Evolutionary conservation across 2,329 filamentous ascomycete genomes (phyloP).

Genomic region (Knufia fluminis): DNA sequence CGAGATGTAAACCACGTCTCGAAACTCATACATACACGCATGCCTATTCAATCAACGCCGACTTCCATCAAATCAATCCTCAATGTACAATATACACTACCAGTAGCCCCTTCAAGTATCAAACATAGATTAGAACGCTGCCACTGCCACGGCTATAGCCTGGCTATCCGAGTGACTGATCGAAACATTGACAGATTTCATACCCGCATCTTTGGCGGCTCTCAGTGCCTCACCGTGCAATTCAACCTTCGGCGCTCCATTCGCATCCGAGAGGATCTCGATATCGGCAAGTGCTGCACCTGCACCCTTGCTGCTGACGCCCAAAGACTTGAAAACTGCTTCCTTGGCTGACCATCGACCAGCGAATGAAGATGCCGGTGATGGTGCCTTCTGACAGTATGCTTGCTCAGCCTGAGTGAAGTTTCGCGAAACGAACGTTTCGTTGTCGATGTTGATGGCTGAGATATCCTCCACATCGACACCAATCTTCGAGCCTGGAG

Average conservation of each 20-base stretch:
- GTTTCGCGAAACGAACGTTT: slow-evolving; percentile 89
- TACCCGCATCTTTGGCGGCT: slow-evolving; percentile 75
- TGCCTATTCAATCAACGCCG: too few relatives aligned
- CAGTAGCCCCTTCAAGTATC: neutral
- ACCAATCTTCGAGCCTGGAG: slow-evolving; percentile 67
- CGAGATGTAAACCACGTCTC: too few relatives aligned
- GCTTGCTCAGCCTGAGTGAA: slow-evolving; percentile 76
- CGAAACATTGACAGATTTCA: slow-evolving; percentile 82
- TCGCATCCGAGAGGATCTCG: slow-evolving; percentile 74
- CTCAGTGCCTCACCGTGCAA: slow-evolving; percentile 75
- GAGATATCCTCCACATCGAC: slow-evolving; percentile 88
- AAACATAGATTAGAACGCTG: slow-evolving; percentile 52
- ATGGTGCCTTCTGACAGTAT: slow-evolving; percentile 74
- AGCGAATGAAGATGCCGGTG: slow-evolving; percentile 81
- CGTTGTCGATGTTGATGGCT: slow-evolving; percentile 84
- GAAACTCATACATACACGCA: too few relatives aligned
- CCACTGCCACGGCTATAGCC: slow-evolving; percentile 86
- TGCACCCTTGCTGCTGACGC: slow-evolving; percentile 75
- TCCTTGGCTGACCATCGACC: slow-evolving; percentile 97
- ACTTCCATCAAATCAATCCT: neutral
- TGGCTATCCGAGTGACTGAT: slow-evolving; percentile 94
- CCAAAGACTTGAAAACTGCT: slow-evolving; percentile 94
- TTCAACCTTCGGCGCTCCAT: slow-evolving; percentile 77
- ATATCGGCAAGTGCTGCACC: slow-evolving; percentile 90
- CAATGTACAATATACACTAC: neutral